phyloP scores from a whole-genome alignment of 1,284 basidiomycete species.

The Rhodotorula mucilaginosa region DNA sequence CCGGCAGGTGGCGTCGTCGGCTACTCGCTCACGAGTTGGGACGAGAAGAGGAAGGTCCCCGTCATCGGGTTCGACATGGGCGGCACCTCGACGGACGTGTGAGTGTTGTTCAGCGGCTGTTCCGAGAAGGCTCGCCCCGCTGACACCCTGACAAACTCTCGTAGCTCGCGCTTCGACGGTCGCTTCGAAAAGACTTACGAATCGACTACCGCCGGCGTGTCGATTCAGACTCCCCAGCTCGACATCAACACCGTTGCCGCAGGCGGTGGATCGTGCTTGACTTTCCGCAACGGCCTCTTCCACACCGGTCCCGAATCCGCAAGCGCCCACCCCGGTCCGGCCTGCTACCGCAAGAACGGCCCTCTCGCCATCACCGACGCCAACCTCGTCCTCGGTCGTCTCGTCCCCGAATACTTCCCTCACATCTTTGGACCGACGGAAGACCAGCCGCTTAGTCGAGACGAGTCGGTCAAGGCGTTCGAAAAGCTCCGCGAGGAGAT shows the following conservation, averaged over 20 bases:
- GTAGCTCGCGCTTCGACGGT: conserved; percentile 70
- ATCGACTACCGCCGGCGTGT: conserved; percentile 84
- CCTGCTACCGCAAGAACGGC: conserved; percentile 75
- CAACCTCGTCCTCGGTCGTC: conserved; percentile 75
- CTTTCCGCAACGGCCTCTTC: conserved; percentile 67
- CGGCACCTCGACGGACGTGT: conserved; percentile 83
- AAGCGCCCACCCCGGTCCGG: conserved; percentile 68
- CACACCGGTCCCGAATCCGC: conserved; percentile 51
- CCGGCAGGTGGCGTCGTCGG: conserved; percentile 87
- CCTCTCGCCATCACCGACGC: conserved; percentile 82
- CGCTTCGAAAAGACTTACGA: conserved; percentile 85
- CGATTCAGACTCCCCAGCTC: conserved; percentile 76
- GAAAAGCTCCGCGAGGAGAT: conserved; percentile 66
- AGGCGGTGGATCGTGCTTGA: conserved; percentile 78
- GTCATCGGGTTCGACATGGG: conserved; percentile 63
- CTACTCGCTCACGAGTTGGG: conserved; percentile 79
- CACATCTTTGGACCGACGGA: conserved; percentile 79
- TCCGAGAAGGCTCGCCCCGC: background rate
- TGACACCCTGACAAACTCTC: background rate
- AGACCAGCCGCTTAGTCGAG: conserved; percentile 72
- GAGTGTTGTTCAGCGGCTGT: background rate
- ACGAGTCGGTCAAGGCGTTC: conserved; percentile 65
- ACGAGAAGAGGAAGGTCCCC: conserved; percentile 62
- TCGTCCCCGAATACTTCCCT: conserved; percentile 66
- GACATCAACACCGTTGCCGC: conserved; percentile 63